Base-by-base conservation (phyloP, 2,329 filamentous ascomycete genomes). In the Elsinoe batatas region DNA sequence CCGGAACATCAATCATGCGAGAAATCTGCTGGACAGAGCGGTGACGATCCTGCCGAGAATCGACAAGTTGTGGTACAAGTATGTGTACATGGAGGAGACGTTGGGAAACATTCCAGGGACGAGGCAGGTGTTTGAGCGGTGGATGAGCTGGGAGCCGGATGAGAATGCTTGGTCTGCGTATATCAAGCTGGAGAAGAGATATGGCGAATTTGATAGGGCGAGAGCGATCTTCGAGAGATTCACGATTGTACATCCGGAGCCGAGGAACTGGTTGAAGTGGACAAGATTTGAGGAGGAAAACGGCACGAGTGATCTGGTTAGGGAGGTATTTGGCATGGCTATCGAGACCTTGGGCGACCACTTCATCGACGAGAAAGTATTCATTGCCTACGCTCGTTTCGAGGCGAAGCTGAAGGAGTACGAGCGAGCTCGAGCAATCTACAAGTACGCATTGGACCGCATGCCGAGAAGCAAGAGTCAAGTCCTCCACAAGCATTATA, bases 51-150 rank as follows among this genome's bases (percentile, higher is more conserved):
- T 96, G 37, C 93, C 93, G 4, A 79, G 93, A 57, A 82, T 97
- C 38, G 90, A 97, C 69, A 97, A 97, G 77, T 75, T 98, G 33
- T 98, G 93, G 93, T 98, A 95, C 76, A 97, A 97, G 70, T 98
- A 96, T 76, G 89, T 95, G 22, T 95, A 95, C 69, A 94, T 95
- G 86, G 91, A 97, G 74, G 93, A 98, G 78, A 97, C 91, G 73
- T 79, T 98, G 55, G 90, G 90, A 5, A 96, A 98, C 65, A 84
- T 98, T 49, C 83, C 91, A 2, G 93, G 91, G 35, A 94, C 90
- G 2, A 79, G 93, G 57, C 88, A 95, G 64, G 88, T 97, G 0
- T 98, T 97, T 68, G 93, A 98, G 73, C 80, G 93, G 44, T 98
- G 93, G 93, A 91, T 98, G 86, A 85, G 87, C 60, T 98, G 93